Base-by-base conservation (phyloP, 306 rosid species). In the Psophocarpus tetragonolobus region DNA sequence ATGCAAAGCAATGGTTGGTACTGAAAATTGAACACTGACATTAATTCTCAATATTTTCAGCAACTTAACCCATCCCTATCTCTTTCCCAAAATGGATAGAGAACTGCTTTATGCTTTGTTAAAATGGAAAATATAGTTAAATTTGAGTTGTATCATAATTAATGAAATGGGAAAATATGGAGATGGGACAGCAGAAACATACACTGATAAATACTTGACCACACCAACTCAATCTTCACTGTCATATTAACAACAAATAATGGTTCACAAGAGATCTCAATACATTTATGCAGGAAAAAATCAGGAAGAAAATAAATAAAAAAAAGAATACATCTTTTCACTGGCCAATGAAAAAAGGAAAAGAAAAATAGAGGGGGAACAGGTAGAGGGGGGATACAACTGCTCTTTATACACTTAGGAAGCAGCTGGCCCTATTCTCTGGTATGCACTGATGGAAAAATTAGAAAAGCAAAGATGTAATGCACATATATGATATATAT, bases 341-440 rank as follows among this genome's bases (percentile, higher is more conserved):
- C 15, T 66, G 74, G 63, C 74, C 60, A 53, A 48, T 23, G 35
- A 41, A 51, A 56, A 75, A 61, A 24, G 38, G 70, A 50, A 29
- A 62, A 30, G 5, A 60, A 32, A n/a, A 8, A 62, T 5, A 62
- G 30, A 17, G 21, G 44, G 8, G 42, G 50, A 75, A 68, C 0
- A 21, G 1, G 20, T 47, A 9, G 26, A 64, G 75, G 32, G 41
- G 41, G 57, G 50, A 20, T 23, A 63, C 77, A 80, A 51, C 87
- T 79, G 79, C 83, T 92, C 75, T 92, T 90, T 90, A 86, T 92
- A 86, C 96, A 92, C 88, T 92, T 88, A 51, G 68, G 85, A 84
- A 88, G 85, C 88, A 86, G 83, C 88, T 79, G 86, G 21, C 80
- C 87, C 85, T 39, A 80, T 73, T 80, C 84, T 83, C 68, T 50